These are phyloP conservation scores for Leccinum variicolor DNA, from an alignment of 768 basidiomycete genomes.

Conservation along the genomic window DNA sequence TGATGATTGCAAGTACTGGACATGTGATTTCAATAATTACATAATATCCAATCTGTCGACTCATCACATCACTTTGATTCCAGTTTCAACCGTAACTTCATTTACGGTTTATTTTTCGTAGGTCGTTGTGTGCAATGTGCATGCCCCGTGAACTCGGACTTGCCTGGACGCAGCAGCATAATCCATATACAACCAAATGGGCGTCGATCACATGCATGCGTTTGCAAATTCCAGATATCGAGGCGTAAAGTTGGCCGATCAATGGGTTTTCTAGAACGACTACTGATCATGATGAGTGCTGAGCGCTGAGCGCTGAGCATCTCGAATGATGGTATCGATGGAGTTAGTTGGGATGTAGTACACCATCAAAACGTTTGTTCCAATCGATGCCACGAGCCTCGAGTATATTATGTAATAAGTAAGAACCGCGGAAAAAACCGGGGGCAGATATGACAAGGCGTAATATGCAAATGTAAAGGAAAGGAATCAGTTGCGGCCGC, in stretches of 20 bases:
- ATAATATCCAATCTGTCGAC: no score
- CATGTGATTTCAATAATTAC: no score
- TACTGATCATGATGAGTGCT: no score
- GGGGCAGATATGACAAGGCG: not conserved
- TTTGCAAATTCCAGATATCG: not conserved
- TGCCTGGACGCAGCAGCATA: no score
- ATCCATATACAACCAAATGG: no score
- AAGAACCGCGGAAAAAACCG: not conserved
- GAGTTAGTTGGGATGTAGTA: not conserved
- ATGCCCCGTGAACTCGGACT: no score
- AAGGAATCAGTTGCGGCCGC: not conserved
- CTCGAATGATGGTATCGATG: not conserved
- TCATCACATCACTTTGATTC: no score
- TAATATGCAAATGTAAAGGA: not conserved
- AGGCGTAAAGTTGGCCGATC: not conserved
- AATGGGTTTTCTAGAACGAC: not conserved
- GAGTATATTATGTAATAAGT: not conserved
- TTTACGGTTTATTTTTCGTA: no score
- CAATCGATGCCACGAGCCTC: not conserved
- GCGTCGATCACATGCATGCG: not conserved
- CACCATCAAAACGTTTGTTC: not conserved
- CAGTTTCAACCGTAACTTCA: no score
- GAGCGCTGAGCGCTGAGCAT: not conserved
- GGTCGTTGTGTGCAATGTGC: no score
- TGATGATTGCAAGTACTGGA: no score